These are phyloP conservation scores for Akanthomyces lecanii DNA, from an alignment of 2,329 filamentous ascomycete genomes.

Conservation along the genomic window DNA sequence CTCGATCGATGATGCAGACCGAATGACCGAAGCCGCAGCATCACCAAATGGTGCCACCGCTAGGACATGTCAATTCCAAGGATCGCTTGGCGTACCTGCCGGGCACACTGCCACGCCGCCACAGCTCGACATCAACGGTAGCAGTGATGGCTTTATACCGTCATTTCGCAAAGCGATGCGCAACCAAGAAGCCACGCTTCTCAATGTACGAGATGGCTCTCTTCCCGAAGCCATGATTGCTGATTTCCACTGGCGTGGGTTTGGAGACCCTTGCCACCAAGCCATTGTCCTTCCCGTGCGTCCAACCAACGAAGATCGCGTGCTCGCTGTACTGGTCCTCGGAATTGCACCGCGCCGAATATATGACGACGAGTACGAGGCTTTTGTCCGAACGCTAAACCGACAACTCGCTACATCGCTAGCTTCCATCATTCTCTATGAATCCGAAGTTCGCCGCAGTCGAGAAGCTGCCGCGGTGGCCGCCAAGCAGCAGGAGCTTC, in stretches of 20 bases:
- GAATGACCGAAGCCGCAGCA: not conserved
- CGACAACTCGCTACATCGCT: slow-evolving; percentile 56
- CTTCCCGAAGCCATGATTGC: slow-evolving; percentile 55
- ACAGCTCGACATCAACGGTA: slow-evolving; percentile 34
- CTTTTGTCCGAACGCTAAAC: slow-evolving; percentile 47
- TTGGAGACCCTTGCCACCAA: slow-evolving; percentile 59
- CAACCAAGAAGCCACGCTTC: slow-evolving; percentile 32
- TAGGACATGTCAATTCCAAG: slow-evolving; percentile 31
- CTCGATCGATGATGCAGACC: slow-evolving; percentile 22
- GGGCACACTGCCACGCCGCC: slow-evolving; percentile 30
- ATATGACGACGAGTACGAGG: slow-evolving; percentile 67
- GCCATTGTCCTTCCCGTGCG: slow-evolving; percentile 68
- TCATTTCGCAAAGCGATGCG: slow-evolving; percentile 36
- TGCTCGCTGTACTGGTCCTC: slow-evolving; percentile 64
- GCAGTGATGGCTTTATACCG: slow-evolving; percentile 32
- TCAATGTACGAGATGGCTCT: slow-evolving; percentile 45
- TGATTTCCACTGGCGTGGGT: slow-evolving; percentile 58
- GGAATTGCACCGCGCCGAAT: slow-evolving; percentile 67
- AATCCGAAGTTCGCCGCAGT: slow-evolving; percentile 57
- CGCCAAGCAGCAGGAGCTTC: slow-evolving; percentile 30
- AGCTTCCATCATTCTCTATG: slow-evolving; percentile 60
- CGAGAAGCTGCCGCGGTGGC: slow-evolving; percentile 33
- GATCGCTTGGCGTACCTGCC: slow-evolving; percentile 31
- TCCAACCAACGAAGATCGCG: slow-evolving; percentile 59
- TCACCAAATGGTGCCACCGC: not conserved